Evolutionary conservation across 2,329 filamentous ascomycete genomes (phyloP), one percentile per base, ranked within the genome.

Genomic region (Daldinia sp.): DNA sequence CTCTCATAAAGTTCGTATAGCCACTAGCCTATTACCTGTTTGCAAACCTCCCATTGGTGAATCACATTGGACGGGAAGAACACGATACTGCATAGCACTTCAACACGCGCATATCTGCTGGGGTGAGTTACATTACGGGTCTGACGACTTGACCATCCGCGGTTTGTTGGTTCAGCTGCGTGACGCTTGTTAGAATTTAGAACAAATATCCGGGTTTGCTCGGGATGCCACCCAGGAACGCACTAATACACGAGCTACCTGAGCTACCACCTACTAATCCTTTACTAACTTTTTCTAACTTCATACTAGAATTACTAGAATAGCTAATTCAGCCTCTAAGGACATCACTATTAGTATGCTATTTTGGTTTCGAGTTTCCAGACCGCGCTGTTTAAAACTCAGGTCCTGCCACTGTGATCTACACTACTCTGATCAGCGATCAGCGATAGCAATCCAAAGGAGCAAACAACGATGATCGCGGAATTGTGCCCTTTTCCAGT

Each of bases 121-220:
- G 64, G 67, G 64, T 62, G 48, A 56, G 57, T 70, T 42, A 41
- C 60, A 70, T 64, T 51, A 44, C 33, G 56, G 67, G 50, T 55
- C 46, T 30, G 15, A 54, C 30, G 15, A 56, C 54, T 48, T 35
- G 33, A 9, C 35, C 35, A 66, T 51, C 66, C 58, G 28, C 48
- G 56, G 1, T 62, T 62, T 51, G 61, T 68, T 48, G 35, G 15
- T 46, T 63, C 57, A 69, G 63, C 67, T 70, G 35, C 55, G 39
- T 41, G 44, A 64, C 64, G 63, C 67, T 67, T 67, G 51, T 59
- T 50, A 63, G 51, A 58, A 69, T 63, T 67, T 20, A 69, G 63
- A 55, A 44, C 23, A 59, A 59, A 67, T 69, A 67, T 60, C 64
- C 64, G 64, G 62, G 33, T 64, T 64, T 50, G 51, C 63, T 60